Evolutionary conservation across 768 basidiomycete species (phyloP), one percentile per base, ranked within the genome.

Genomic region (Trametes gibbosa): DNA sequence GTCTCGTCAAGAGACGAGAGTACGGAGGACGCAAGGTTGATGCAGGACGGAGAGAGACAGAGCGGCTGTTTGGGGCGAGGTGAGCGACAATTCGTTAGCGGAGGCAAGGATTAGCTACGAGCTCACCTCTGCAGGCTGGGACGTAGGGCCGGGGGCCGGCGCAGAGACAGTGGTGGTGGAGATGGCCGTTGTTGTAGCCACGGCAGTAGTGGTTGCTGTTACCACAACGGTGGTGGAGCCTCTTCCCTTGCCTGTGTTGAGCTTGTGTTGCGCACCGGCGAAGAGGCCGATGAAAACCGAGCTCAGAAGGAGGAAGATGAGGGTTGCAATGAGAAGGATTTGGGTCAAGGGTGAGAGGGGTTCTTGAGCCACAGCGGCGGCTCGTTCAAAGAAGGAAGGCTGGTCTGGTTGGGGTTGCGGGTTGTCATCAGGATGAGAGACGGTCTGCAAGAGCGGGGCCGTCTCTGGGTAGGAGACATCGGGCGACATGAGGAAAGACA

Each of bases 261-360:
- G 79, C 61, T 84, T 86, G 68, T 90, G 88, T 70, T 92, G 85
- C 1, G 88, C 87, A 10, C 97, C 97, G 32, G 93, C 89, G 72
- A 95, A 98, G 5, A 99, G 78, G 10, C 96, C 96, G 61, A 95
- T 87, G 73, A 96, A 95, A n/a, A 92, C 80, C 7, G 91, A 89
- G 63, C 84, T 86, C 48, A 93, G 79, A 46, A 98, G 80, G 14
- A 98, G 79, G 47, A 99, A 79, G 25, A 90, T 72, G 60, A 98
- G 81, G 0, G 84, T 81, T 46, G 90, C 76, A 19, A 87, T 77
- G 12, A 93, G 84, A 1, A 98, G 84, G 51, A 92, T 76, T 76
- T 92, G 90, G 50, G 92, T 87, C 61, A 97, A 81, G 21, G 88
- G 79, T 0, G 93, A 92, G 35, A 98, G 81, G 1, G 89, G 89